Conservation (phyloP, 192 early-diverging fungal species). For the Lobosporangium transversale region DNA sequence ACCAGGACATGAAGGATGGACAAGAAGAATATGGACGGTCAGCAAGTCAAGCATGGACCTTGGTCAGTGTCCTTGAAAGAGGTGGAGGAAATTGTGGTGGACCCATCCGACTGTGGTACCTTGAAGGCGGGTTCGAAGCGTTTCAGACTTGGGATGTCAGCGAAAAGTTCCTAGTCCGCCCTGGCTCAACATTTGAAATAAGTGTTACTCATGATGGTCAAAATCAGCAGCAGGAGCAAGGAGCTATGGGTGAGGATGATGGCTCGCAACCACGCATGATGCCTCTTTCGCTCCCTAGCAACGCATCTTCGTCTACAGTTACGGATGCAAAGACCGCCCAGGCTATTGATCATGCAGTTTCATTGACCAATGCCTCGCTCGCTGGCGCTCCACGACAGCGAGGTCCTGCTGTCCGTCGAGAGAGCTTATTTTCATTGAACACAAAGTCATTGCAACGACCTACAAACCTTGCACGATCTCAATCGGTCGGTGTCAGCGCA, state of each 20-base stretch:
- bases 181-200: conserved; percentile 21
- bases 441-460: conserved; percentile 43
- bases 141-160: conserved; percentile 54
- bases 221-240: no score
- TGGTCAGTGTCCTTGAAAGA: conserved; percentile 58
- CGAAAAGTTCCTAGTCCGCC: conserved; percentile 25
- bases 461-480: conserved; percentile 18
- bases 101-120: conserved; percentile 45
- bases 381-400: conserved; percentile 13
- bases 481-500: conserved; percentile 38
- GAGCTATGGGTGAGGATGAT: not conserved
- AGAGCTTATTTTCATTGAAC: conserved; percentile 50
- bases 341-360: conserved; percentile 42
- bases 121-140: conserved; percentile 63
- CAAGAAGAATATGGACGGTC: conserved; percentile 51
- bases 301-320: conserved; percentile 8
- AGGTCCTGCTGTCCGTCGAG: conserved; percentile 17
- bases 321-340: conserved; percentile 41
- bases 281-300: conserved; percentile 22
- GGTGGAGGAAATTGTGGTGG: conserved; percentile 39
- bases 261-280: conserved; percentile 11
- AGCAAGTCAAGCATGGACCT: conserved; percentile 60
- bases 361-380: conserved; percentile 39
- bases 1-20: conserved; percentile 59
- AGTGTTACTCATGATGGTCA: conserved; percentile 6